A percentile compares a stretch with the other conserved stretches of the same genome.
These are phyloP conservation scores for Lumnitzera littorea DNA, from an alignment of 345 rosid species.

Conservation along the genomic window DNA sequence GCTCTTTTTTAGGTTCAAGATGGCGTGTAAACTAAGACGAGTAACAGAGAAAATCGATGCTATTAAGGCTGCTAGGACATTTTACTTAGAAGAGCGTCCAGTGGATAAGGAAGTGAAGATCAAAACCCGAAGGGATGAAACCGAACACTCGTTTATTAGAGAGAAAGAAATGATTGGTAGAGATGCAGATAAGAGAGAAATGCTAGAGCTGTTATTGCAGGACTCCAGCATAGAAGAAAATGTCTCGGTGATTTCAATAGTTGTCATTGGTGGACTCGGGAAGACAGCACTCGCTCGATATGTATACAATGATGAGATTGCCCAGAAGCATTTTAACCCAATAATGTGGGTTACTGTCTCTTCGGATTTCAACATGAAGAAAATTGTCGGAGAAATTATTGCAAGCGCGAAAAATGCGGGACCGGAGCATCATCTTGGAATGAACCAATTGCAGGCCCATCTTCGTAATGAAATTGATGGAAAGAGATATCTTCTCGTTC, in stretches of 20 bases:
- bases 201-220: neutral
- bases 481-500: slow-evolving; percentile 6
- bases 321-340: neutral
- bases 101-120: neutral
- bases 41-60: neutral
- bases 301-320: neutral
- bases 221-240: neutral
- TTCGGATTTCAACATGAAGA: neutral
- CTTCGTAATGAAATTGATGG: neutral
- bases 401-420: neutral
- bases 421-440: neutral
- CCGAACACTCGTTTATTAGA: slow-evolving; percentile 2
- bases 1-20: neutral
- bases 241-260: slow-evolving; percentile 9
- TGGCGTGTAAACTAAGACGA: neutral
- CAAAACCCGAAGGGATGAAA: neutral
- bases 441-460: slow-evolving; percentile 3
- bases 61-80: neutral
- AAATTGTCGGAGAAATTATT: neutral
- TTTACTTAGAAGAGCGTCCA: neutral
- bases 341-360: slow-evolving; percentile 10
- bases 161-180: neutral
- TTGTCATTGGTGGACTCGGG: slow-evolving; percentile 13
- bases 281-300: slow-evolving; percentile 13
- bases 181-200: slow-evolving; percentile 1